Evolutionary conservation across 169 alveolate species (phyloP), one percentile per base, ranked within the genome.

Genomic region (Eimeria praecox): DNA sequence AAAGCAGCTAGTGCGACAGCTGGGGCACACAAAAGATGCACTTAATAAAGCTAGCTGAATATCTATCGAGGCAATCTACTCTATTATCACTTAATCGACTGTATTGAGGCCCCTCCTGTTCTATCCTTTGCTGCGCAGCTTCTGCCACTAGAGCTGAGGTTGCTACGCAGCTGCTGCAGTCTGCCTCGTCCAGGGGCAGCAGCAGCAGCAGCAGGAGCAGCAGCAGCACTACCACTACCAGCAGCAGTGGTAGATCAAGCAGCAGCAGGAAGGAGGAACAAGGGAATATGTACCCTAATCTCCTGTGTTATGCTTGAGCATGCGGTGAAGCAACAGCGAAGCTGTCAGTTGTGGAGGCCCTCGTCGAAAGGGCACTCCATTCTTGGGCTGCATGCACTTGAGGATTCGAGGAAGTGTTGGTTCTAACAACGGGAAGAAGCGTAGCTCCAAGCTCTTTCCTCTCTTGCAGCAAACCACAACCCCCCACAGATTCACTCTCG

Each of bases 321-420:
- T 62, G 78, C 5, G 93, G 93, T 3, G 93, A 87, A 33, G 82
- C 38, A 30, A 87, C 27, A 16, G 93, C 71, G 83, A 14, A 87
- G 82, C 93, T 87, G 78, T 87, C 93, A 16, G 93, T 71, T 30
- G 93, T 87, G 44, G 93, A 87, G 24, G 93, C 59, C 64, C 93
- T 59, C 12, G 93, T 40, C 46, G 93, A 59, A 38, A 62, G 64
- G 33, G 82, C 27, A 40, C 3, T 40, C 82, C 93, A 87, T 18
- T 87, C 93, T 54, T 77, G 56, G 30, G 83, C 93, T 40, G 83
- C 83, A 40, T 83, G 91, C 54, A 49, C 56, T 18, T 83, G 91
- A 33, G 91, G 35, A 33, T 16, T 87, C 20, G 56, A 42, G 38
- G 62, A 27, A 6, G 40, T 9, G 35, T 2, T 62, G 59, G 73